A percentile compares a stretch with the other conserved stretches of the same genome.
phyloP scores from a whole-genome alignment of 2,329 filamentous ascomycete species.

The Ophiocordyceps camponoti-rufipedis region DNA sequence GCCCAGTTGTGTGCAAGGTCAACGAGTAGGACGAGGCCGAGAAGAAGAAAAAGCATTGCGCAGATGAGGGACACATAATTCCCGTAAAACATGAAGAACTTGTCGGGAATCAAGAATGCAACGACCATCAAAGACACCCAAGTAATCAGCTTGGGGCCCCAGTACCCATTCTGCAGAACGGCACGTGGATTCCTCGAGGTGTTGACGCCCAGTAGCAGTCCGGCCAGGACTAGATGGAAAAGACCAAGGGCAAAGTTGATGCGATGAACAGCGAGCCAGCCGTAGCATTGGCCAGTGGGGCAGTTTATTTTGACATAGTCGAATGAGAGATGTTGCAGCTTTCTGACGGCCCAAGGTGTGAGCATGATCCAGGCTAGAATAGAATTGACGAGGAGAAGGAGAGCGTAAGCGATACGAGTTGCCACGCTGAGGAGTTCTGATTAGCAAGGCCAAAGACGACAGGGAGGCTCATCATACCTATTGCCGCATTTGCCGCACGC shows the following conservation, averaged over 20 bases:
- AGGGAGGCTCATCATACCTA: slow-evolving; percentile 34
- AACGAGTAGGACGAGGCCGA: slow-evolving; percentile 81
- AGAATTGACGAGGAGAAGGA: slow-evolving; percentile 90
- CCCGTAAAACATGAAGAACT: slow-evolving; percentile 89
- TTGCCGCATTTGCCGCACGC: slow-evolving; percentile 95
- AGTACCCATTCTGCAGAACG: slow-evolving; percentile 90
- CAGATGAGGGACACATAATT: slow-evolving; percentile 81
- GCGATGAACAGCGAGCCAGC: slow-evolving; percentile 89
- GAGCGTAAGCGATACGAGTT: slow-evolving; percentile 88
- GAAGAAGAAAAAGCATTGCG: slow-evolving; percentile 82
- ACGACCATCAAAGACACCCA: slow-evolving; percentile 79
- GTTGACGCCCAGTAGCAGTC: slow-evolving; percentile 70
- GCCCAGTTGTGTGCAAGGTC: slow-evolving; percentile 95
- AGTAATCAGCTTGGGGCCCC: slow-evolving; percentile 85
- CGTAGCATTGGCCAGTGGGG: slow-evolving; percentile 76
- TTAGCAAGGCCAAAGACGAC: neutral
- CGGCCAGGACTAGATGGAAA: slow-evolving; percentile 76
- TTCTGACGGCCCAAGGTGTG: slow-evolving; percentile 94
- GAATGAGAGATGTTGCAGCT: slow-evolving; percentile 76
- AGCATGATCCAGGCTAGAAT: slow-evolving; percentile 98
- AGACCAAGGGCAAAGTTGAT: slow-evolving; percentile 95
- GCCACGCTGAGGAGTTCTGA: slow-evolving; percentile 48
- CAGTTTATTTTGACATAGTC: slow-evolving; percentile 95
- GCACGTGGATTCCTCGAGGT: slow-evolving; percentile 79
- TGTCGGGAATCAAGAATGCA: slow-evolving; percentile 89